Conservation (phyloP, 2,329 filamentous ascomycete species). For the Chaetomiaceae sp. region DNA sequence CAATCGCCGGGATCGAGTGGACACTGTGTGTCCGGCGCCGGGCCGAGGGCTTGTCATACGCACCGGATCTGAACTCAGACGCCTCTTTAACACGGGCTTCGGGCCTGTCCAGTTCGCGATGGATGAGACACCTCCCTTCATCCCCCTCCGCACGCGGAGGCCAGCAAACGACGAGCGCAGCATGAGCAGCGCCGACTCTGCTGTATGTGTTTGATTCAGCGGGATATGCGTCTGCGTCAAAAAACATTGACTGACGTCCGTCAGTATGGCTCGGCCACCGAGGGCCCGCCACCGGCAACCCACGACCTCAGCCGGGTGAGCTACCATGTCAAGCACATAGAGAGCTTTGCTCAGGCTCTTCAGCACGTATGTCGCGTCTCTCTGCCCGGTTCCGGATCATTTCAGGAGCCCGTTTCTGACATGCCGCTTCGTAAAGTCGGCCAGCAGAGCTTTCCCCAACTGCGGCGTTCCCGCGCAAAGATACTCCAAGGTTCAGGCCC, state of each 20-base stretch:
- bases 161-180: slow-evolving; percentile 41
- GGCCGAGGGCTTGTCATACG: neutral
- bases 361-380: slow-evolving; percentile 46
- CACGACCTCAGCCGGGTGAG: slow-evolving; percentile 55
- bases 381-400: neutral
- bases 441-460: slow-evolving; percentile 53
- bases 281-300: slow-evolving; percentile 41
- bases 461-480: slow-evolving; percentile 48
- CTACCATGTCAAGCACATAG: slow-evolving; percentile 54
- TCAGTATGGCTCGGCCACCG: slow-evolving; percentile 43
- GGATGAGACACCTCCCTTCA: slow-evolving; percentile 43
- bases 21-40: slow-evolving; percentile 1
- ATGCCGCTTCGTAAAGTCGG: slow-evolving; percentile 40
- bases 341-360: slow-evolving; percentile 50
- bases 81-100: slow-evolving; percentile 1
- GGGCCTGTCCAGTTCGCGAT: slow-evolving; percentile 32
- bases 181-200: slow-evolving; percentile 45
- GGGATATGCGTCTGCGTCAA: no score
- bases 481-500: slow-evolving; percentile 51
- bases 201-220: slow-evolving; percentile 37
- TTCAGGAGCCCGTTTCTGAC: slow-evolving; percentile 6
- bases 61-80: neutral
- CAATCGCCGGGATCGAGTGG: neutral
- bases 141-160: slow-evolving; percentile 49
- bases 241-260: slow-evolving; percentile 17